Evolutionary conservation across 1,284 basidiomycete genomes (phyloP), one percentile per base, ranked within the genome.

Genomic region (Meira miltonrushii): DNA sequence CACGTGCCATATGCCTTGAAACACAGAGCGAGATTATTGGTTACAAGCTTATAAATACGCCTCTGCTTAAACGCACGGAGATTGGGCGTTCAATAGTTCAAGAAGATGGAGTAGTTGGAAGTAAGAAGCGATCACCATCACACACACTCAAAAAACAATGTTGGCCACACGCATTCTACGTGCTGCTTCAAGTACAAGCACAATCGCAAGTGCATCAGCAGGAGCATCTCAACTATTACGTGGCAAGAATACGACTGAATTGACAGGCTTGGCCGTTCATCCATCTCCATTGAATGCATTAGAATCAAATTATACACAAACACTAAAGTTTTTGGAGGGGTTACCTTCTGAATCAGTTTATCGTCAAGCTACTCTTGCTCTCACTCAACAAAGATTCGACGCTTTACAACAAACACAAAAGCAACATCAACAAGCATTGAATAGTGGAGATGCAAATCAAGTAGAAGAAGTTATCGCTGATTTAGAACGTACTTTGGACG

Each of bases 301-400:
- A 66, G 79, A 83, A 55, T 80, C 85, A 69, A 87, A 87, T 49
- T 96, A 94, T 82, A 82, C 86, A 71, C 82, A 84, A 55, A 97
- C 93, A 1, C 86, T 97, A 54, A 79, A 84, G 21, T 78, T 85
- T 2, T 85, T 96, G 53, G 78, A 64, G 11, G 62, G 83, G 55
- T 84, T 96, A 61, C 93, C 94, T 11, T 79, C 83, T 61, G 84
- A 86, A 48, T 88, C 89, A 62, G 87, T 93, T 56, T 98, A 96
- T 81, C 86, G 90, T 59, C 93, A 96, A 80, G 87, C 90, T 53
- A 87, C 87, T 7, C 89, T 93, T 79, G 87, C 90, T 6, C 82
- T 95, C 66, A 91, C 89, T n/a, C 85, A 86, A 72, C 85, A 87
- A 76, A 88, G 91, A 72, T 84, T 96, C 63, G 83, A 82, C 66